Base-by-base conservation (phyloP, 176 grass and related monocot species). In the Triticum dicoccoides region DNA sequence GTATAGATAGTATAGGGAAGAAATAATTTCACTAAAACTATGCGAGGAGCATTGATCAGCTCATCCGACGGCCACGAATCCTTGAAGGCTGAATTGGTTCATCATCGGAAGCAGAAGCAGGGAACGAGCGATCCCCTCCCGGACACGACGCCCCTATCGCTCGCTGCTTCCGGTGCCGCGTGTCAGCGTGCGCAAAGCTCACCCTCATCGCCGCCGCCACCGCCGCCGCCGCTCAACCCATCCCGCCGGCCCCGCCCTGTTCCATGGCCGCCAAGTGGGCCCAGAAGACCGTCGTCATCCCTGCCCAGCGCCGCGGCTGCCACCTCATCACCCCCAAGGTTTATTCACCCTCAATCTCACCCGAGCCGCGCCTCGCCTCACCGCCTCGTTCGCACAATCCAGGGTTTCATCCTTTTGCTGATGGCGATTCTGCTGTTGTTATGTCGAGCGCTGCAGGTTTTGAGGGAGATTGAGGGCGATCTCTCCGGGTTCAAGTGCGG, bases 211-310 rank as follows among this genome's bases (percentile, higher is more conserved):
- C 73, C 89, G 42, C 79, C 51, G 18, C 73, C 89, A 25, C 79
- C 51, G 78, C 61, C 63, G n/a, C 18, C 61, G 68, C 34, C 73
- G 79, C 59, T 21, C 76, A 9, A 18, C 58, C n/a, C 15, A 23
- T 63, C 86, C 39, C 62, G 52, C 74, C 6, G 34, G 72, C 17
- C 20, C 30, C 5, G 5, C 41, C 80, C 18, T 14, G 49, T 61
- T 38, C 93, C 29, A 98, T 98, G 96, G 93, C 93, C 49, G 90
- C 93, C 77, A 98, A 96, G 82, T 98, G 96, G 96, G 90, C 92
- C 62, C 96, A 98, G 90, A 98, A 96, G 87, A 98, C 93, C 61
- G 82, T 98, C 76, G 92, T 92, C 79, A 83, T 98, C 76, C 93
- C 96, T 21, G 61, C 93, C 42, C 90, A 96, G 20, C 85, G 90